Conservation (phyloP, 2,329 filamentous ascomycete species). For the Saccharata proteae region DNA sequence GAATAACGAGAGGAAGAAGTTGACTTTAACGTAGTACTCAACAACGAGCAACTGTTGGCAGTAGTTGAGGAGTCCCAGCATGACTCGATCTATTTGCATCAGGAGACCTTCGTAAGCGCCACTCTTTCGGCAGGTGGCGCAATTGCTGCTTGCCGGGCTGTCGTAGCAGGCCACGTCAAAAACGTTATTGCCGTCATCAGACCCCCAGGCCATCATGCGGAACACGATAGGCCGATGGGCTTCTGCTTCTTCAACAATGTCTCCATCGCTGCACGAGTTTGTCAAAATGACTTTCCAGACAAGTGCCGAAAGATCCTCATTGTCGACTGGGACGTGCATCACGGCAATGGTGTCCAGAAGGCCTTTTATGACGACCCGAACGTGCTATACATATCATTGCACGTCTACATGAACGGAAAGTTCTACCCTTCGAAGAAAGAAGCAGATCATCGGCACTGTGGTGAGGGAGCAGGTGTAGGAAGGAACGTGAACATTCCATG, state of each 20-base stretch:
- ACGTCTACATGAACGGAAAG: conserved; percentile 69
- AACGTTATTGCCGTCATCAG: conserved; percentile 94
- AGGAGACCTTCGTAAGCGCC: conserved; percentile 68
- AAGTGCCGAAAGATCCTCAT: conserved; percentile 81
- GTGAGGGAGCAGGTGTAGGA: conserved; percentile 44
- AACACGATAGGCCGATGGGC: conserved; percentile 73
- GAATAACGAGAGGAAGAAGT: conserved; percentile 15
- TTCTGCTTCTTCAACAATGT: conserved; percentile 99
- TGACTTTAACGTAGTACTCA: conserved; percentile 51
- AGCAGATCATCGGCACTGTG: conserved; percentile 48
- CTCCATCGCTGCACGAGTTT: conserved; percentile 78
- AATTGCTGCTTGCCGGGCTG: conserved; percentile 91
- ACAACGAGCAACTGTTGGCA: too few species aligned
- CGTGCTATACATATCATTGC: conserved; percentile 87
- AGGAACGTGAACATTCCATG: conserved; percentile 60
- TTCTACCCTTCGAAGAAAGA: conserved; percentile 67
- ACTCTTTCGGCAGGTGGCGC: conserved; percentile 80
- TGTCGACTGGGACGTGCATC: conserved; percentile 75
- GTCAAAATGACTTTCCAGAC: conserved; percentile 68
- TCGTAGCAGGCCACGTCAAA: conserved; percentile 70
- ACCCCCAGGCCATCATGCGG: conserved; percentile 90
- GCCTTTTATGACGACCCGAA: conserved; percentile 94
- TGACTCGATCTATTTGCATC: conserved; percentile 50
- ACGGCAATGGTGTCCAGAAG: conserved; percentile 87
- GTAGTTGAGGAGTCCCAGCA: too few species aligned